These are phyloP conservation scores for Candolleomyces eurysporus DNA, from an alignment of 768 basidiomycete genomes.

Conservation along the genomic window DNA sequence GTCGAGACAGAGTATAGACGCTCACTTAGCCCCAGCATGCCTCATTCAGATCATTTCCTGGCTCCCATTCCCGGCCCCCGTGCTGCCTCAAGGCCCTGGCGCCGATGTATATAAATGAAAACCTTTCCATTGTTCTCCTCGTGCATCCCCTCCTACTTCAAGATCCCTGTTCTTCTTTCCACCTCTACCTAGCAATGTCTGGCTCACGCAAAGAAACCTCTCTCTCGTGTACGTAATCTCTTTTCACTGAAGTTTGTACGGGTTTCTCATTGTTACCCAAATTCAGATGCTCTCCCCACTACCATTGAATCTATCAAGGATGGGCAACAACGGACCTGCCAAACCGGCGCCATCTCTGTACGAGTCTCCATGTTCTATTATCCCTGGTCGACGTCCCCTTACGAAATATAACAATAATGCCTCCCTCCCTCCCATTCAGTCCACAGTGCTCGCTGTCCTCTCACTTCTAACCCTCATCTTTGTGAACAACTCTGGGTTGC, in stretches of 20 bases:
- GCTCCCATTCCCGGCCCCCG: too few species aligned
- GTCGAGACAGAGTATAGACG: too few species aligned
- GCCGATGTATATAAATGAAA: too few species aligned
- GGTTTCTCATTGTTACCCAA: background rate
- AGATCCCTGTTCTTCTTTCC: too few species aligned
- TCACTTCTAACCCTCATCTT: constrained; percentile 17
- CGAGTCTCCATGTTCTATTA: background rate
- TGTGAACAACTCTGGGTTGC: constrained; percentile 8
- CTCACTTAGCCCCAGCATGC: too few species aligned
- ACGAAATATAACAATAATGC: background rate
- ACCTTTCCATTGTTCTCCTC: too few species aligned
- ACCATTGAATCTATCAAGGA: constrained; percentile 23
- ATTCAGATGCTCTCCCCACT: constrained; percentile 19
- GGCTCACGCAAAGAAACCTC: background rate
- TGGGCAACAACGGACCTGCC: constrained; percentile 19
- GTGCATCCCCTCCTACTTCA: too few species aligned
- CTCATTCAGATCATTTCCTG: too few species aligned
- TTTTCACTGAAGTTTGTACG: background rate
- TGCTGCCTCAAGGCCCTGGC: too few species aligned
- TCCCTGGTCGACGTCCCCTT: too few species aligned
- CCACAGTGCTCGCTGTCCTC: constrained; percentile 17
- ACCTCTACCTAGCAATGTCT: too few species aligned
- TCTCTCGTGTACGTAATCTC: background rate
- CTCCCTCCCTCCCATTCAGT: constrained; percentile 10
- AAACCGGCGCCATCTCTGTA: constrained; percentile 19